phyloP scores from a whole-genome alignment of 2,329 filamentous ascomycete genomes.

The Moelleriella libera region DNA sequence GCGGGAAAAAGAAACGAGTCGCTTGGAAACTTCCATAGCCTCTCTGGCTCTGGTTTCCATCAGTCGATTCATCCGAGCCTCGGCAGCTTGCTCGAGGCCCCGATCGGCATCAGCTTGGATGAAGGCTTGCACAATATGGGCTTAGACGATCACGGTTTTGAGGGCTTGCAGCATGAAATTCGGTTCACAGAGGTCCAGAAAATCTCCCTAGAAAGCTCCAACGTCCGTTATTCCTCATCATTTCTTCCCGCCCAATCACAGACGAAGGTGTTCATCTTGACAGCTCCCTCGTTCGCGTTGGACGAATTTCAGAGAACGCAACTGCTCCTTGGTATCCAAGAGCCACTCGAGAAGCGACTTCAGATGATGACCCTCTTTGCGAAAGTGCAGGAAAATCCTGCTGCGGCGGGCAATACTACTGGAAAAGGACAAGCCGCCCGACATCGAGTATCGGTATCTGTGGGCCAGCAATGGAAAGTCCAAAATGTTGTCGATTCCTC shows the following conservation, averaged over 20 bases:
- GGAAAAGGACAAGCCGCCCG: conserved; percentile 9
- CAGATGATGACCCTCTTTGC: conserved; percentile 51
- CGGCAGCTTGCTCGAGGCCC: conserved; percentile 52
- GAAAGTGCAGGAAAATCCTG: conserved; percentile 24
- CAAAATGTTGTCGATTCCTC: conserved; percentile 61
- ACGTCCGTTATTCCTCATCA: conserved; percentile 45
- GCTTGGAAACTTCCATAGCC: conserved; percentile 32
- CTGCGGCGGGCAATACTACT: conserved; percentile 9
- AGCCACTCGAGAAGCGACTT: conserved; percentile 51
- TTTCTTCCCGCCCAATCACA: conserved; percentile 36
- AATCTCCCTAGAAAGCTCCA: conserved; percentile 46
- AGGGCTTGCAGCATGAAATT: conserved; percentile 60
- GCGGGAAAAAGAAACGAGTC: conserved; percentile 56
- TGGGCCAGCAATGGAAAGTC: conserved; percentile 40
- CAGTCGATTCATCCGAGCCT: conserved; percentile 35
- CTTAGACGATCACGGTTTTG: conserved; percentile 56
- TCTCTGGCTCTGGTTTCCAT: conserved; percentile 25
- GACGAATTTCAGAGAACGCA: conserved; percentile 39
- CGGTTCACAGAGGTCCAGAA: conserved; percentile 56
- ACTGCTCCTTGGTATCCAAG: conserved; percentile 55
- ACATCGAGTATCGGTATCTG: conserved; percentile 14
- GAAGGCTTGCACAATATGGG: conserved; percentile 61
- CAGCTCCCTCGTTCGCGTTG: conserved; percentile 39
- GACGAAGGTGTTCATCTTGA: conserved; percentile 53
- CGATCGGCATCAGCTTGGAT: conserved; percentile 56